Evolutionary conservation across 2,329 filamentous ascomycete species (phyloP).

Genomic region (Botrytis hyacinthi): DNA sequence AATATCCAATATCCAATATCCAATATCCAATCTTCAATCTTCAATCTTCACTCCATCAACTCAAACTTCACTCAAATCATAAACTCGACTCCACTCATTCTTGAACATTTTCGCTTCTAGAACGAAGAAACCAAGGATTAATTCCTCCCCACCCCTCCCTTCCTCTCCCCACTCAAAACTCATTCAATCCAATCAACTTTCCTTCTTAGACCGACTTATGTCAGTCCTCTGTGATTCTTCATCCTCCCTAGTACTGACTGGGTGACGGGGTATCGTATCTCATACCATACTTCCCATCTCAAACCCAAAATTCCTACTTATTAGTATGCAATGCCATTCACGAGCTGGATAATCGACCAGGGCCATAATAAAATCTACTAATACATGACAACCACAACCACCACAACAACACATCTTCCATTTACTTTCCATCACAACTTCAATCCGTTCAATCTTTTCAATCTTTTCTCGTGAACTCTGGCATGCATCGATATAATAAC

Average conservation of each 20-base stretch:
- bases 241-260: background rate
- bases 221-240: background rate
- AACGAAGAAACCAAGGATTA: background rate
- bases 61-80: background rate
- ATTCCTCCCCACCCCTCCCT: background rate
- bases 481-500: conserved; percentile 22
- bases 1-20: too few relatives aligned
- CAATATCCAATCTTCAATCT: too few relatives aligned
- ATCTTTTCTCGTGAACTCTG: background rate
- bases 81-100: background rate
- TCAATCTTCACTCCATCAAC: too few relatives aligned
- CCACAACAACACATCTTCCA: background rate
- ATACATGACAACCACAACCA: background rate
- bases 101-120: background rate
- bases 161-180: background rate
- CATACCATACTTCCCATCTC: background rate
- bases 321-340: background rate
- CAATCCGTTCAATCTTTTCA: background rate
- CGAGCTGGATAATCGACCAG: background rate
- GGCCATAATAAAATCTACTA: conserved; percentile 9
- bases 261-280: background rate
- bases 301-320: background rate
- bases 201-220: conserved; percentile 7
- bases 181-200: background rate
- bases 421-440: conserved; percentile 8